phyloP scores from a whole-genome alignment of 176 grass and related monocot species.

The Zizania latifolia region DNA sequence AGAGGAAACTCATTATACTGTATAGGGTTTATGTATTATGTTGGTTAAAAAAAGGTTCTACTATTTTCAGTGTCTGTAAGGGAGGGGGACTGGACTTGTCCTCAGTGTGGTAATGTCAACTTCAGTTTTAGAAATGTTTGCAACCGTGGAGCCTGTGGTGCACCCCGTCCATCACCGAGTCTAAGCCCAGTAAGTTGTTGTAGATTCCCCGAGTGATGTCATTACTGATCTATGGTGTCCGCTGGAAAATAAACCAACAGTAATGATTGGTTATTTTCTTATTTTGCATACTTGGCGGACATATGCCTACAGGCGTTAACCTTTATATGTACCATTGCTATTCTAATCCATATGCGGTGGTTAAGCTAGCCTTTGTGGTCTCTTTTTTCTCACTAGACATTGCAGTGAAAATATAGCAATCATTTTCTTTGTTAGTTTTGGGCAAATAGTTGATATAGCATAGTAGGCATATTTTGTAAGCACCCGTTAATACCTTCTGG shows the following conservation, averaged over 20 bases:
- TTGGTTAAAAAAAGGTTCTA: slow-evolving; percentile 36
- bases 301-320: background rate
- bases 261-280: background rate
- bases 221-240: slow-evolving; percentile 40
- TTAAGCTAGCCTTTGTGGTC: background rate
- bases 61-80: slow-evolving; percentile 68
- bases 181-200: slow-evolving; percentile 73
- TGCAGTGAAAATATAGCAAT: background rate
- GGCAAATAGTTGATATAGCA: background rate
- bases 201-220: slow-evolving; percentile 48
- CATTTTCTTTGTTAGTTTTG: background rate
- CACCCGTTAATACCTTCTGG: background rate
- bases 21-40: slow-evolving; percentile 35
- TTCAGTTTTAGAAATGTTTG: slow-evolving; percentile 97
- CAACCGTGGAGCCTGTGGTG: slow-evolving; percentile 86
- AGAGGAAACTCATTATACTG: slow-evolving; percentile 11
- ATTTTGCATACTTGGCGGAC: background rate
- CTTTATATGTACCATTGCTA: background rate
- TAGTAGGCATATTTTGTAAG: background rate
- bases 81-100: slow-evolving; percentile 94
- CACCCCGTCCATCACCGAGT: slow-evolving; percentile 79
- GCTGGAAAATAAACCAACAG: background rate
- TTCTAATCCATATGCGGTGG: background rate
- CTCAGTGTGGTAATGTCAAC: slow-evolving; percentile 95
- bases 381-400: background rate